Conservation (phyloP, 2,329 filamentous ascomycete genomes). For the Orbilia javanica region DNA sequence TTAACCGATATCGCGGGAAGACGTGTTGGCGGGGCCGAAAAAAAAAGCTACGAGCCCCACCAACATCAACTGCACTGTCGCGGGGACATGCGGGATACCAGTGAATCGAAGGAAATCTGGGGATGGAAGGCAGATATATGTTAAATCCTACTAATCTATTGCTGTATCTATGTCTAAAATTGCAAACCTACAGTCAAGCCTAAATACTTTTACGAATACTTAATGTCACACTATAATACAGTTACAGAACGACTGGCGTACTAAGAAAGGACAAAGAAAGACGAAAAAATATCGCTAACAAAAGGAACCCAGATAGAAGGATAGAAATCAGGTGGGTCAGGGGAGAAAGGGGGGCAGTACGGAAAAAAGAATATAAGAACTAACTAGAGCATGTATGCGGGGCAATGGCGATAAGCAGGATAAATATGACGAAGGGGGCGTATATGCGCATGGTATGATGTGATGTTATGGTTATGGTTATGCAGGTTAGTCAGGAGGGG, state of each 20-base stretch:
- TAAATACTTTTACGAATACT: slow-evolving; percentile 34
- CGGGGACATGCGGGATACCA: too few relatives aligned
- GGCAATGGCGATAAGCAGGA: background rate
- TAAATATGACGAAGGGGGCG: background rate
- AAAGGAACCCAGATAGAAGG: slow-evolving; percentile 12
- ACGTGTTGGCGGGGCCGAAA: slow-evolving; percentile 6
- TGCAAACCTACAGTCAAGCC: background rate
- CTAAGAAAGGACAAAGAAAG: background rate
- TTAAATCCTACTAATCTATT: too few relatives aligned
- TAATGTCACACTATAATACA: slow-evolving; percentile 47
- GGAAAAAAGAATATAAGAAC: background rate
- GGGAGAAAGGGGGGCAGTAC: background rate
- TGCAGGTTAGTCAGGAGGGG: background rate
- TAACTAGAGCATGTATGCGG: background rate
- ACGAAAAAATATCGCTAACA: background rate
- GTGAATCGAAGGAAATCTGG: too few relatives aligned
- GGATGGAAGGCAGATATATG: background rate
- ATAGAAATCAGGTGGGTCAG: background rate
- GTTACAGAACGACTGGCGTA: slow-evolving; percentile 14
- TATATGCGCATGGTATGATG: background rate
- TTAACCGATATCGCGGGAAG: slow-evolving; percentile 16
- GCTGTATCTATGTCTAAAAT: slow-evolving; percentile 2
- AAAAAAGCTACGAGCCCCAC: background rate
- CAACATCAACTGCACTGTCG: background rate
- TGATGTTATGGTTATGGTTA: background rate